Conservation (phyloP, 257 asterid genomes). For the Scutellaria galericulata region DNA sequence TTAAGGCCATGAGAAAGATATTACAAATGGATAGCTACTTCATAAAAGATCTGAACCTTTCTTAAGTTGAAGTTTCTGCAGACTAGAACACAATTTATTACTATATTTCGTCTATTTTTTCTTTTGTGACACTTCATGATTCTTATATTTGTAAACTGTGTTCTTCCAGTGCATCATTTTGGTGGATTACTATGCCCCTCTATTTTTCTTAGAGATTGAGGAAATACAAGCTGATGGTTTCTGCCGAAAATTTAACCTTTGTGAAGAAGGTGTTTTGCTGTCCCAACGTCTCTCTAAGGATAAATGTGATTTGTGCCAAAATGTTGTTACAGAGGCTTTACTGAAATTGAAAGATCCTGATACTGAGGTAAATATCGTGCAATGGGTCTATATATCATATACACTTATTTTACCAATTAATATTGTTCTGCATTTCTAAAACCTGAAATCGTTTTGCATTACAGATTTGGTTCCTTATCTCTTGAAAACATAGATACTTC, state of each 20-base stretch:
- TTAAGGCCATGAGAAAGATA: constrained; percentile 15
- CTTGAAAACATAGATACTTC: not conserved
- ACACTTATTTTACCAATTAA: not conserved
- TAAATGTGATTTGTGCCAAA: constrained; percentile 78
- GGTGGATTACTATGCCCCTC: constrained; percentile 91
- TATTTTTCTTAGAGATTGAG: constrained; percentile 74
- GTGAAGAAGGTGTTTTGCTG: constrained; percentile 48
- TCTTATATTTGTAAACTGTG: constrained; percentile 22
- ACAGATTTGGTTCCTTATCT: not conserved
- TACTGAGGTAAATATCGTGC: constrained; percentile 61
- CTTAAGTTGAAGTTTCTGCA: constrained; percentile 8
- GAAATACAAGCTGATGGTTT: constrained; percentile 58
- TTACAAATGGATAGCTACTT: not conserved
- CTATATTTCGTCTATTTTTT: not conserved
- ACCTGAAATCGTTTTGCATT: constrained; percentile 9
- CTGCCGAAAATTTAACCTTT: constrained; percentile 70
- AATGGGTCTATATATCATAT: not conserved
- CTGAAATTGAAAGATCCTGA: constrained; percentile 87
- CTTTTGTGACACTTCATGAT: constrained; percentile 18
- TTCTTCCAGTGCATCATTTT: constrained; percentile 70
- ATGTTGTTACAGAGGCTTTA: constrained; percentile 68
- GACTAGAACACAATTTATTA: constrained; percentile 7
- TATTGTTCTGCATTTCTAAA: constrained; percentile 18
- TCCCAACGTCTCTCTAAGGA: constrained; percentile 46
- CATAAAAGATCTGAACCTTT: not conserved